Evolutionary conservation across 169 alveolate genomes (phyloP), one percentile per base, ranked within the genome.

Genomic region (Plasmodium cynomolgi): DNA sequence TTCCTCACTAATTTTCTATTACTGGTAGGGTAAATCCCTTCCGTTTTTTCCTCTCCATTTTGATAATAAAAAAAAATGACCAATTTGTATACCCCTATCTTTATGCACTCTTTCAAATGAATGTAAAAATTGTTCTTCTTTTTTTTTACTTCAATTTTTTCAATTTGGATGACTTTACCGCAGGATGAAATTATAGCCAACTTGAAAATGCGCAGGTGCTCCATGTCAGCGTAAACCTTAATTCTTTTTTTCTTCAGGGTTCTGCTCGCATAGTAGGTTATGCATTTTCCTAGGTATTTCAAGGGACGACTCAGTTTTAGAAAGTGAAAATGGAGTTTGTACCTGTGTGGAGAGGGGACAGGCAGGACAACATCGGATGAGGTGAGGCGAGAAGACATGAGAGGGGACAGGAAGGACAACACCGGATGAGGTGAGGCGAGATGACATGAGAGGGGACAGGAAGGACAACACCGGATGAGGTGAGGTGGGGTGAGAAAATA

Each of bases 21-120:
- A 26, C 92, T 91, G 26, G 92, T 79, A 33, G 90, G 81, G 62
- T 95, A 86, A 77, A 86, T 86, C 8, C 93, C 93, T 86, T 86
- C 93, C 44, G 81, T 56, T 37, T 54, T 75, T 33, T 86, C 41
- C 17, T 86, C 81, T 3, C 29, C 50, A 86, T 79, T 74, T 77
- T 86, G 72, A 29, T 54, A 75, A 77, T 34, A 86, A 56, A 86
- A 86, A 20, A 50, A 86, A 47, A 47, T 75, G 26, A 77, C 50
- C 15, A 86, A 56, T 86, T 37, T 86, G 72, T 77, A 71, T 44
- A 86, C 20, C 17, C 93, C 93, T n/a, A 23, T 1, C 29, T 34
- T 17, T 50, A 9, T 56, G 41, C 17, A 17, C 20, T 41, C n/a
- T 54, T 54, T 86, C 41, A 47, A 2, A 39, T 47, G 31, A n/a